Evolutionary conservation across 108 stramenopile genomes (phyloP).

Genomic region (Fragilariopsis cylindrus): DNA sequence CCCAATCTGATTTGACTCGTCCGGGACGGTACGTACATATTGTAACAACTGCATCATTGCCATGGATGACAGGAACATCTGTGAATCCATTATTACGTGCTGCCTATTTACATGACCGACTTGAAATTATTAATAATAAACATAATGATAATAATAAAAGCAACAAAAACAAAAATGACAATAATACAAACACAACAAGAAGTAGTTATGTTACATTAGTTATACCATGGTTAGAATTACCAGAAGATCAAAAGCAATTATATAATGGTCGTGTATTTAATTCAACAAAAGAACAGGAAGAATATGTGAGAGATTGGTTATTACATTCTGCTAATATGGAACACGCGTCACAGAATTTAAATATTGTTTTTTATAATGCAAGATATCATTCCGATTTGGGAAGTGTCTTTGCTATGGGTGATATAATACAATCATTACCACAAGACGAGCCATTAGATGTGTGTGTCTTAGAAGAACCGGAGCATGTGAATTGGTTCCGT

Average conservation of each 20-base stretch:
- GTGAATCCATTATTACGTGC: constrained; percentile 87
- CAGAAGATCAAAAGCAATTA: constrained; percentile 64
- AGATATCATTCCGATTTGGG: constrained; percentile 69
- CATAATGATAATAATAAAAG: constrained; percentile 24
- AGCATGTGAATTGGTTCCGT: constrained; percentile 85
- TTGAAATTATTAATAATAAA: constrained; percentile 20
- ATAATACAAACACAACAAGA: not conserved
- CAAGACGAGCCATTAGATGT: constrained; percentile 38
- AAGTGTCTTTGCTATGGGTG: constrained; percentile 87
- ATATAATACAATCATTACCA: constrained; percentile 50
- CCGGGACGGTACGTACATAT: constrained; percentile 67
- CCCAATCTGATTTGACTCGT: constrained; percentile 57
- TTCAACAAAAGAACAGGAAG: constrained; percentile 68
- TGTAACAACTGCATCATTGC: constrained; percentile 85
- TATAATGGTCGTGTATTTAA: constrained; percentile 58
- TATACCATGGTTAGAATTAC: constrained; percentile 85
- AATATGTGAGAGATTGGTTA: constrained; percentile 74
- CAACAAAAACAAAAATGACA: constrained; percentile 24
- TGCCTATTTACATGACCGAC: constrained; percentile 58
- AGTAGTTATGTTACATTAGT: constrained; percentile 64
- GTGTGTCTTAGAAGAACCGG: constrained; percentile 89
- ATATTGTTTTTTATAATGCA: constrained; percentile 75
- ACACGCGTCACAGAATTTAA: constrained; percentile 63
- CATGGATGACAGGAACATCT: constrained; percentile 89
- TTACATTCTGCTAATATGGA: constrained; percentile 57